Conservation (phyloP, 495 filamentous ascomycete genomes). For the Delitschia confertaspora region DNA sequence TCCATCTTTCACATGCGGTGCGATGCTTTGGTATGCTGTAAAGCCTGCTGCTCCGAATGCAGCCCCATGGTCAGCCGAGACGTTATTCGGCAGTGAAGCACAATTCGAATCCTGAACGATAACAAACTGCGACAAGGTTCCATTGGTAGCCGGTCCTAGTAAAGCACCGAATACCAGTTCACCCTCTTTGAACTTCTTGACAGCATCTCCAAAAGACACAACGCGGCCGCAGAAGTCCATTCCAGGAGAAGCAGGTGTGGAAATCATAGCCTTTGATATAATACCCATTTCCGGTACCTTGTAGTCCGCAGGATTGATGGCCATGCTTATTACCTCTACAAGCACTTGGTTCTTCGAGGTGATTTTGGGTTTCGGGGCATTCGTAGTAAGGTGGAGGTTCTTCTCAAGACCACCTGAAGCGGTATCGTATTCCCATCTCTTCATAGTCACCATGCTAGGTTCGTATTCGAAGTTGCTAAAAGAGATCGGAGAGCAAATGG, state of each 20-base stretch:
- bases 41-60: constrained; percentile 26
- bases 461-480: too few relatives aligned
- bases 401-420: constrained; percentile 28
- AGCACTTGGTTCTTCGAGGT: constrained; percentile 10
- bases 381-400: constrained; percentile 23
- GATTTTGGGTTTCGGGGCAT: constrained; percentile 14
- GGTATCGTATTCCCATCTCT: constrained; percentile 25
- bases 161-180: constrained; percentile 32
- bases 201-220: constrained; percentile 13
- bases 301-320: constrained; percentile 32
- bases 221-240: constrained; percentile 32
- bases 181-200: constrained; percentile 17
- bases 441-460: constrained; percentile 31
- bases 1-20: constrained; percentile 26
- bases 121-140: constrained; percentile 27
- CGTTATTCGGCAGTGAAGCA: constrained; percentile 23
- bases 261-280: constrained; percentile 14
- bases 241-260: constrained; percentile 25
- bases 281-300: constrained; percentile 29
- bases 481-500: too few relatives aligned
- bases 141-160: constrained; percentile 9
- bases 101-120: constrained; percentile 14
- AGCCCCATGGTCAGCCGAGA: constrained; percentile 27
- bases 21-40: constrained; percentile 30
- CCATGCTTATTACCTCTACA: constrained; percentile 30